Conservation (phyloP, 169 alveolate genomes). For the Cryptosporidium felis region DNA sequence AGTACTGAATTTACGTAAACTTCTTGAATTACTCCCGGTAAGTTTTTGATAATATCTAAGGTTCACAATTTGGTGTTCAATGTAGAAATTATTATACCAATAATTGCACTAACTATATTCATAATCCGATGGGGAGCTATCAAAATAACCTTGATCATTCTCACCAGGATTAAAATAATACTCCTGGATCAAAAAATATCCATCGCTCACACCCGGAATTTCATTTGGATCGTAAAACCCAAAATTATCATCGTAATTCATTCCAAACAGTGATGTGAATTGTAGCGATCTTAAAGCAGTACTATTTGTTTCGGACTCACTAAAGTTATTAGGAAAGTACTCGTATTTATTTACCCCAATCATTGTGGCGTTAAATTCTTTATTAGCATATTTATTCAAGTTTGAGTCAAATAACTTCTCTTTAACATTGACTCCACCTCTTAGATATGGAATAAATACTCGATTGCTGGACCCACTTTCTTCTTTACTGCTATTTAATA, state of each 20-base stretch:
- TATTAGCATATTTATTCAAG: neutral
- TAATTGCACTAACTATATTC: neutral
- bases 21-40: too few species aligned
- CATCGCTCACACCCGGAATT: conserved; percentile 18
- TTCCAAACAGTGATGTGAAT: conserved; percentile 29
- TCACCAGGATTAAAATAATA: neutral
- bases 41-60: too few species aligned
- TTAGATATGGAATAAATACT: conserved; percentile 1
- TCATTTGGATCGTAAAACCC: neutral
- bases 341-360: neutral
- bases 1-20: too few species aligned
- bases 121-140: neutral
- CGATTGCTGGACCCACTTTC: neutral
- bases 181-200: neutral
- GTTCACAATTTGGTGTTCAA: too few species aligned
- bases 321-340: neutral
- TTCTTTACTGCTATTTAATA: too few species aligned
- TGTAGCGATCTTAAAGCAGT: conserved; percentile 5
- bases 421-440: conserved; percentile 21
- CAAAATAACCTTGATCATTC: neutral
- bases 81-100: too few species aligned
- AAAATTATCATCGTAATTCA: neutral
- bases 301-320: neutral
- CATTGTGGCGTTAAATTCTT: neutral
- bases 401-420: too few species aligned